Conservation (phyloP, 2,329 filamentous ascomycete species). For the Colletotrichum ledebouriae region DNA sequence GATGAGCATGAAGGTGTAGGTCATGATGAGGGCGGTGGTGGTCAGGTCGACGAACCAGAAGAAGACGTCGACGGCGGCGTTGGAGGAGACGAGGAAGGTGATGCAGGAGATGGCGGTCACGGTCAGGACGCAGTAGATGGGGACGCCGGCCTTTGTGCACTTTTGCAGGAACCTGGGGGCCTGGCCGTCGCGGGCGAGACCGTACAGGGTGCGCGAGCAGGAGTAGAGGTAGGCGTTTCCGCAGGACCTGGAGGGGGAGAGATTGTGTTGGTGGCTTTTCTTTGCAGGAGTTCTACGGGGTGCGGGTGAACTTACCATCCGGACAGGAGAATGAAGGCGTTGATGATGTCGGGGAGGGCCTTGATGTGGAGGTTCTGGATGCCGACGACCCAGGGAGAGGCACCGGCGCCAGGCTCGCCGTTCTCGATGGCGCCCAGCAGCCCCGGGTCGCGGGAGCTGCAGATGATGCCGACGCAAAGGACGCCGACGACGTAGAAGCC, state of each 20-base stretch:
- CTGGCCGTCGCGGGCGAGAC: slow-evolving; percentile 63
- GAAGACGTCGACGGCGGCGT: slow-evolving; percentile 53
- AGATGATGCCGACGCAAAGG: slow-evolving; percentile 69
- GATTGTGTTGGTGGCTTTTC: neutral
- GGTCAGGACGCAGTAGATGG: slow-evolving; percentile 51
- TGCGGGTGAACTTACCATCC: slow-evolving; percentile 39
- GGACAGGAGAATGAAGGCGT: slow-evolving; percentile 56
- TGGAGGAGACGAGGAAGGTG: slow-evolving; percentile 55
- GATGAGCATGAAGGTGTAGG: slow-evolving; percentile 63
- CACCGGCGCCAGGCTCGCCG: slow-evolving; percentile 63
- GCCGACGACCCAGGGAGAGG: slow-evolving; percentile 65
- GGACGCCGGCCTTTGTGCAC: slow-evolving; percentile 61
- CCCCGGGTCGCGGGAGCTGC: slow-evolving; percentile 69
- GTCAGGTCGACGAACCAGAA: slow-evolving; percentile 65
- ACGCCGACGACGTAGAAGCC: slow-evolving; percentile 79
- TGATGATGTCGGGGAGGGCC: slow-evolving; percentile 69
- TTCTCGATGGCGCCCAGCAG: slow-evolving; percentile 67
- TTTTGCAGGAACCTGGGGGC: slow-evolving; percentile 58
- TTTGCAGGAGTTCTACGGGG: neutral
- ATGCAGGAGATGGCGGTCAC: slow-evolving; percentile 53
- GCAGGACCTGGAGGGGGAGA: slow-evolving; percentile 50
- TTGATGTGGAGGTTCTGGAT: slow-evolving; percentile 68
- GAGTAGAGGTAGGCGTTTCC: slow-evolving; percentile 67
- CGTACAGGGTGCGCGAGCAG: slow-evolving; percentile 63
- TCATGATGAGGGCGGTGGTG: slow-evolving; percentile 71